Percentiles rank a stretch among this genome's conserved stretches.
Conservation (phyloP, 805 yeast species). For the Metschnikowia colocasiae region DNA sequence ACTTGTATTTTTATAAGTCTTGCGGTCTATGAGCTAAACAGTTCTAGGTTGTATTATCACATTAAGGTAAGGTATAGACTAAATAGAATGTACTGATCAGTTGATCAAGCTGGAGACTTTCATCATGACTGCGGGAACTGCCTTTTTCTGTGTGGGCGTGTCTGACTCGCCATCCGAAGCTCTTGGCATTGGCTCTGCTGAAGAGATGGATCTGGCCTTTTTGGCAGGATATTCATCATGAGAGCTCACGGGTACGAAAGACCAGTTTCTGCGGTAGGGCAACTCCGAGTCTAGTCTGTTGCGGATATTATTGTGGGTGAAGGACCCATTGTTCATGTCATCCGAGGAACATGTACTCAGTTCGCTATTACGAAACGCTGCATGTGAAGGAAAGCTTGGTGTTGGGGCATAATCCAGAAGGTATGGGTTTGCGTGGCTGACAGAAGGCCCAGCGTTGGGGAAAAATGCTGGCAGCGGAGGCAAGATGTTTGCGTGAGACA, state of each 20-base stretch:
- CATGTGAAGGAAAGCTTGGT: background rate
- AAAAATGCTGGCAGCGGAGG: slow-evolving; percentile 7
- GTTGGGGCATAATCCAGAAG: background rate
- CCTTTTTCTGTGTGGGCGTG: background rate
- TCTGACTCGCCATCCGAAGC: slow-evolving; percentile 1
- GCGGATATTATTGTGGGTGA: background rate
- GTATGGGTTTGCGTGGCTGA: background rate
- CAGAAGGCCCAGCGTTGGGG: background rate
- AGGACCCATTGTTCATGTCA: background rate
- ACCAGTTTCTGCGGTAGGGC: background rate
- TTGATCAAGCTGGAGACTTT: slow-evolving; percentile 17
- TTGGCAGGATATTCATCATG: background rate
- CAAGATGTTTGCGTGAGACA: background rate
- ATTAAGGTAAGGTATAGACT: background rate
- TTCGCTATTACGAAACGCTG: background rate
- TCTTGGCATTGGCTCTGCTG: slow-evolving; percentile 4
- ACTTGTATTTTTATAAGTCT: too few relatives aligned
- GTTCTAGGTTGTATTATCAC: too few relatives aligned
- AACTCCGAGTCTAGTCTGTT: background rate
- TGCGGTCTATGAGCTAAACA: too few relatives aligned
- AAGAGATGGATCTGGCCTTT: background rate
- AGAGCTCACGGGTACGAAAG: background rate
- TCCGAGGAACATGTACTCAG: slow-evolving; percentile 2
- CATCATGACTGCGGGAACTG: slow-evolving; percentile 5
- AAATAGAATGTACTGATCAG: slow-evolving; percentile 1